Evolutionary conservation across 2,329 filamentous ascomycete genomes (phyloP), one percentile per base, ranked within the genome.

Genomic region (Paecilomyces variotii): DNA sequence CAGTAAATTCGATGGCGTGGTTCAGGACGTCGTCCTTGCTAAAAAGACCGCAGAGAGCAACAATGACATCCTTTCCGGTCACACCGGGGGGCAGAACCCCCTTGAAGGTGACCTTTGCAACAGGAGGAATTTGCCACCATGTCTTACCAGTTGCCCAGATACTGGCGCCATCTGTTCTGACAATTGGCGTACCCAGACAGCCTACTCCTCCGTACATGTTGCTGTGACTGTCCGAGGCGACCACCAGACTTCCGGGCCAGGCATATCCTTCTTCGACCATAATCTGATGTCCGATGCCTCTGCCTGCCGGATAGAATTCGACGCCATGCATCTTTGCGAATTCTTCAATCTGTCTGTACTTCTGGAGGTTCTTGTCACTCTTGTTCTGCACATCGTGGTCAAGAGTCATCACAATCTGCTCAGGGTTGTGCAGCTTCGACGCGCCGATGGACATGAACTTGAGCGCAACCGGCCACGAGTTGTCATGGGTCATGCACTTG

Each of bases 331-430:
- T 80, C 67, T 82, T 80, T 0, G 90, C 93, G 75, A 97, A 96
- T 61, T 86, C 82, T 70, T 94, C 85, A 56, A 97, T 96, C 67
- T 88, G 83, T 14, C 74, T 70, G 73, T 96, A 97, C 69, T 97
- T 97, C 67, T 87, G 86, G 50, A 96, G 72, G 67, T 96, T 96
- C 62, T 84, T 78, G 61, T 89, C 86, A 58, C 79, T 84, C 74
- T 87, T 89, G 73, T 95, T 94, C 70, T 95, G 90, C 0, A 96
- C 89, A 66, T 96, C 90, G 69, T 96, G 92, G 68, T 96, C 91
- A 1, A 96, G 76, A 0, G 90, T 88, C 79, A 94, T 87, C 24
- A 96, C 89, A 28, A 94, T 79, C 76, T 96, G 91, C 24, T 80
- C 76, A 2, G 81, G 82, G 70, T 92, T 78, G 64, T 90, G 81